phyloP scores from a whole-genome alignment of 1,139 yeast species.

The Hyphopichia burtonii region DNA sequence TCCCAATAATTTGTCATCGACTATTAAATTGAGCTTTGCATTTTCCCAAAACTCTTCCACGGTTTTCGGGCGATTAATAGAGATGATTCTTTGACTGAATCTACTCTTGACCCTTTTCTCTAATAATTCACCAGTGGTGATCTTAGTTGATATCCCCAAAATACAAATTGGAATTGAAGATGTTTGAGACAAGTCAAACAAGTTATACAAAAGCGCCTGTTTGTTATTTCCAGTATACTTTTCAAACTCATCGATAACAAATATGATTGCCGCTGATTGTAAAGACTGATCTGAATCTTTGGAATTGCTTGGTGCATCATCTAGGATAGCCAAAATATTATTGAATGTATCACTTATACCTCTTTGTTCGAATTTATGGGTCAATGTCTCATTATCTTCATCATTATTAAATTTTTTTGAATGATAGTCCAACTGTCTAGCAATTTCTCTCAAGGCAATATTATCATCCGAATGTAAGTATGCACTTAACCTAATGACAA shows the following conservation, averaged over 20 bases:
- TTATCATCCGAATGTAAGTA: slow-evolving; percentile 72
- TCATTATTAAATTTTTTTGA: slow-evolving; percentile 18
- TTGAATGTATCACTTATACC: slow-evolving; percentile 42
- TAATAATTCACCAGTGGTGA: slow-evolving; percentile 73
- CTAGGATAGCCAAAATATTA: slow-evolving; percentile 34
- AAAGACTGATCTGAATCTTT: slow-evolving; percentile 6
- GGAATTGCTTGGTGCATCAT: slow-evolving; percentile 18
- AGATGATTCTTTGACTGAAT: slow-evolving; percentile 76
- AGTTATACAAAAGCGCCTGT: slow-evolving; percentile 81
- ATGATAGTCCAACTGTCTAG: slow-evolving; percentile 69
- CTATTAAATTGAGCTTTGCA: slow-evolving; percentile 26
- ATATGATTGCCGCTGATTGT: slow-evolving; percentile 51
- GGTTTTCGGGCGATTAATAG: slow-evolving; percentile 50
- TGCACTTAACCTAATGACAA: slow-evolving; percentile 68
- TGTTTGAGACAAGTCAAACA: slow-evolving; percentile 81
- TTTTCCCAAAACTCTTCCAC: slow-evolving; percentile 44
- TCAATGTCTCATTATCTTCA: slow-evolving; percentile 19
- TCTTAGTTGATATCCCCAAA: slow-evolving; percentile 73
- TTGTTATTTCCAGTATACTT: slow-evolving; percentile 67
- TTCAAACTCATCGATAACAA: slow-evolving; percentile 85
- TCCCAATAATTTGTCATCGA: slow-evolving; percentile 17
- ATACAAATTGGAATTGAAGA: slow-evolving; percentile 78
- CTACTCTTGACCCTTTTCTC: slow-evolving; percentile 92
- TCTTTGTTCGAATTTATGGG: slow-evolving; percentile 43
- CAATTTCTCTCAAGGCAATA: slow-evolving; percentile 80